Evolutionary conservation across 345 rosid genomes (phyloP).

Genomic region (Turritis glabra): DNA sequence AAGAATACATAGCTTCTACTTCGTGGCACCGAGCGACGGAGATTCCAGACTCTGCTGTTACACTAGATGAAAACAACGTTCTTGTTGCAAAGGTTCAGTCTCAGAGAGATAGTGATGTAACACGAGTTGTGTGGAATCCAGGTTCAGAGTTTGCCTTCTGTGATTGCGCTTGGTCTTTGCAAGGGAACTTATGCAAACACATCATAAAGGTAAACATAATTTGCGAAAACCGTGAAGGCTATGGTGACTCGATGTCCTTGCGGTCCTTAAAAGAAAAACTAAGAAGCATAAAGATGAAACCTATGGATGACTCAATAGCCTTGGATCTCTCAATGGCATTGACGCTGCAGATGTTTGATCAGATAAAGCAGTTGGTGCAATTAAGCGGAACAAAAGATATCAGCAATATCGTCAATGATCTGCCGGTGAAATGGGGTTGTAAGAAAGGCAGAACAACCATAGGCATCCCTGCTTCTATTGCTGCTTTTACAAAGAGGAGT

Average conservation of each 20-base stretch:
- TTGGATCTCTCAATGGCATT: slow-evolving; percentile 77
- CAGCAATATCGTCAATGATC: slow-evolving; percentile 55
- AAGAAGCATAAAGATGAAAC: slow-evolving; percentile 57
- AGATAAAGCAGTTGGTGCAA: slow-evolving; percentile 71
- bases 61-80: slow-evolving; percentile 50
- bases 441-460: slow-evolving; percentile 76
- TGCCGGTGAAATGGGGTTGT: slow-evolving; percentile 78
- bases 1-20: slow-evolving; percentile 86
- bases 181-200: slow-evolving; percentile 95
- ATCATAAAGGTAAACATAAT: slow-evolving; percentile 80
- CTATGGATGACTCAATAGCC: slow-evolving; percentile 70
- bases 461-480: slow-evolving; percentile 67
- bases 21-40: slow-evolving; percentile 89
- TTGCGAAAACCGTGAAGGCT: slow-evolving; percentile 47
- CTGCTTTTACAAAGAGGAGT: slow-evolving; percentile 35
- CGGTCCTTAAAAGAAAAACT: slow-evolving; percentile 59
- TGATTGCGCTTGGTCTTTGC: slow-evolving; percentile 89
- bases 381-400: slow-evolving; percentile 58
- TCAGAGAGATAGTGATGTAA: slow-evolving; percentile 54
- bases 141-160: slow-evolving; percentile 92
- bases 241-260: slow-evolving; percentile 64
- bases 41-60: slow-evolving; percentile 80
- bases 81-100: slow-evolving; percentile 71
- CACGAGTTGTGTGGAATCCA: slow-evolving; percentile 84
- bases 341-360: slow-evolving; percentile 75